Conservation (phyloP, 2,329 filamentous ascomycete species). For the Rhinocladiella mackenziei region DNA sequence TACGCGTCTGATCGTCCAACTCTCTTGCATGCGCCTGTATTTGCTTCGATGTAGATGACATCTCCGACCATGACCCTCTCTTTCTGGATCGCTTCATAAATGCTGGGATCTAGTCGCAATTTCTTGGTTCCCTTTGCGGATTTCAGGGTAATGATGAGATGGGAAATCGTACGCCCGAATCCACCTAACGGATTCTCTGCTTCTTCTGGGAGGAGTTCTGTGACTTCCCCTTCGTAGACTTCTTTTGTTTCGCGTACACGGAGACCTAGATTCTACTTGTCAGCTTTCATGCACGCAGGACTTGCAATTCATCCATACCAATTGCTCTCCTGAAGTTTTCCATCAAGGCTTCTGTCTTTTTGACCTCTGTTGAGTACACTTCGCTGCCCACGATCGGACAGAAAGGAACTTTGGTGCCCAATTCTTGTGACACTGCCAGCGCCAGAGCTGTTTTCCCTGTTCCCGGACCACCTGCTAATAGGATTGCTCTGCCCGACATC, state of each 20-base stretch:
- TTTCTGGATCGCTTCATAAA: constrained; percentile 99
- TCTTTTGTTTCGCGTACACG: constrained; percentile 98
- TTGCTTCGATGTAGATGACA: constrained; percentile 98
- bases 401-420: constrained; percentile 97
- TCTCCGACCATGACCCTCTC: constrained; percentile 94
- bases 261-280: constrained; percentile 49
- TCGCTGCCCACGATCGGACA: constrained; percentile 98
- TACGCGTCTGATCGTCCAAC: constrained; percentile 95
- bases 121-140: constrained; percentile 97
- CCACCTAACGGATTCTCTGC: constrained; percentile 94
- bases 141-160: constrained; percentile 89
- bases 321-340: constrained; percentile 98
- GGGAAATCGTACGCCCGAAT: constrained; percentile 96
- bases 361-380: constrained; percentile 95
- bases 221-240: constrained; percentile 98
- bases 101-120: constrained; percentile 90
- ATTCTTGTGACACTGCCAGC: constrained; percentile 90
- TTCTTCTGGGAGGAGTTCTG: constrained; percentile 94
- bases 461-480: constrained; percentile 89
- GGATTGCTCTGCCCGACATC: constrained; percentile 91
- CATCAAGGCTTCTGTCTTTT: constrained; percentile 99
- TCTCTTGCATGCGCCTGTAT: constrained; percentile 95
- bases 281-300: constrained; percentile 17
- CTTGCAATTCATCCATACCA: constrained; percentile 49
- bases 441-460: constrained; percentile 97